Evolutionary conservation across 2,329 filamentous ascomycete genomes (phyloP), one percentile per base, ranked within the genome.

Genomic region (Talaromyces sp.): DNA sequence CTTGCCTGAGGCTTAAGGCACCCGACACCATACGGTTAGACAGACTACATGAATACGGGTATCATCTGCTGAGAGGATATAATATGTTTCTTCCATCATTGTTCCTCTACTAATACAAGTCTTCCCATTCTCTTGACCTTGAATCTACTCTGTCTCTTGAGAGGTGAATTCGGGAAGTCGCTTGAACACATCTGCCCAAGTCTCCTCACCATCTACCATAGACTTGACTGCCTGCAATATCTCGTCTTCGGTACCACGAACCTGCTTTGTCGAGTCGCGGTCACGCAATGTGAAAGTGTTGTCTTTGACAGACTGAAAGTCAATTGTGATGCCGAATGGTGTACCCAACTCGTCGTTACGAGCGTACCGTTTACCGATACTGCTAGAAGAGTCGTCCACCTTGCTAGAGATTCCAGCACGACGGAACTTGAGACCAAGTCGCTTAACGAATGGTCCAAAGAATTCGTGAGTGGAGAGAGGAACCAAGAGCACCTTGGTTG

Each of bases 301-400:
- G 75, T 97, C 92, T 78, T 96, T 87, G 68, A 96, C 81, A 55
- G 91, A 96, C 82, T 98, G 91, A 84, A 97, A 98, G 77, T 98
- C 93, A 64, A 98, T 86, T 0, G 93, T 98, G 76, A 98, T 88
- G 73, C 92, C 93, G 67, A 97, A 88, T 7, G 93, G 92, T 50
- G 95, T 98, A 71, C 93, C 95, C 64, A 97, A 85, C 80, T 98
- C 93, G 77, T 98, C 93, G 75, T 97, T 97, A 71, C 95, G 88
- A 74, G 90, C 88, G 78, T 96, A 98, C 60, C 93, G 89, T 83
- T 96, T 96, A 75, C 93, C 93, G 70, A 98, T 98, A 66, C 88
- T 92, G 65, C 93, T 92, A 31, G 89, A 91, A 14, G 91, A 96
- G 76, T 95, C 91, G 73, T 98, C 95, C 40, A 97, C 86, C 65